phyloP scores from a whole-genome alignment of 192 early-diverging fungal genomes.

The Entomortierella chlamydospora region DNA sequence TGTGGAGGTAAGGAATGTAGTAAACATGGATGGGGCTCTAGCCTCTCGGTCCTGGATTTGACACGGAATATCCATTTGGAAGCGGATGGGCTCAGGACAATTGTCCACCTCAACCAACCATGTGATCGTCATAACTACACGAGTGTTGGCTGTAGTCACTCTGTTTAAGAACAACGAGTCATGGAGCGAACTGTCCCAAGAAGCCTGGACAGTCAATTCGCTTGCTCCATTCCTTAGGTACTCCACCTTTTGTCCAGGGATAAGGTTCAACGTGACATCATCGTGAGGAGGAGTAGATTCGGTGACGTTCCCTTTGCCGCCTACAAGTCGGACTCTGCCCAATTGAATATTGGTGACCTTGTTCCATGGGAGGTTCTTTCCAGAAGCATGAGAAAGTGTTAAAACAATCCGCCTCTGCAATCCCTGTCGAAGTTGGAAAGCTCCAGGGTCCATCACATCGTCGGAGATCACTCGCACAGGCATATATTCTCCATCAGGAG shows the following conservation, averaged over 20 bases:
- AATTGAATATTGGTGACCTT: constrained; percentile 56
- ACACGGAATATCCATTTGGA: constrained; percentile 68
- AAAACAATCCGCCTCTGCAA: constrained; percentile 77
- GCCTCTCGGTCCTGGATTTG: constrained; percentile 72
- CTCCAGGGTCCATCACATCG: constrained; percentile 58
- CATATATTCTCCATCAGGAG: constrained; percentile 69
- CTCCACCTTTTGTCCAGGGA: constrained; percentile 60
- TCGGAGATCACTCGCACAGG: constrained; percentile 66
- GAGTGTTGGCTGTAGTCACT: constrained; percentile 67
- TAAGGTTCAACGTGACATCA: constrained; percentile 59
- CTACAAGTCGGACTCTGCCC: constrained; percentile 63
- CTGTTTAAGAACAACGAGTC: constrained; percentile 73
- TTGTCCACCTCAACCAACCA: constrained; percentile 69
- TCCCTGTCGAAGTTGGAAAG: constrained; percentile 78
- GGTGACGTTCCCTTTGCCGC: constrained; percentile 68
- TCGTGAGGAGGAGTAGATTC: constrained; percentile 62
- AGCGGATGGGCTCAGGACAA: constrained; percentile 65
- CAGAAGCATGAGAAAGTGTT: constrained; percentile 74
- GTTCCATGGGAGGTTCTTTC: constrained; percentile 69
- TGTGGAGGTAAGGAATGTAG: constrained; percentile 54
- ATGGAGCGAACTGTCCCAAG: constrained; percentile 85
- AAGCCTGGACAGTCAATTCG: constrained; percentile 62
- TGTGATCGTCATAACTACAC: constrained; percentile 67
- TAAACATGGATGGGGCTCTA: constrained; percentile 54
- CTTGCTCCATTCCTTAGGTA: constrained; percentile 73